Base-by-base conservation (phyloP, 140 eudicot genomes). In the Ambrosia hybrid region DNA sequence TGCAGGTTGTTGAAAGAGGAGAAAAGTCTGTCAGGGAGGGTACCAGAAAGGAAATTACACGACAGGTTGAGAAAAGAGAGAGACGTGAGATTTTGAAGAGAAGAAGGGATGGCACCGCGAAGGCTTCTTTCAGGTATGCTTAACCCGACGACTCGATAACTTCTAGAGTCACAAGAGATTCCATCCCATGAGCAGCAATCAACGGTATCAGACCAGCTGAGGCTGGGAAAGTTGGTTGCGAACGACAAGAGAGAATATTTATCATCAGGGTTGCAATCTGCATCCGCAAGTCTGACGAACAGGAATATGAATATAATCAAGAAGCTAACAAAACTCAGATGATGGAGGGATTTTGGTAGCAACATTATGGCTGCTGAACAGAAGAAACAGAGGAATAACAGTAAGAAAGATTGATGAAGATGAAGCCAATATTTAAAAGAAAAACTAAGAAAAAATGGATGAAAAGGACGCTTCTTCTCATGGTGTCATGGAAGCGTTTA, bases 31-130 rank as follows among this genome's bases (percentile, higher is more conserved):
- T 58, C 13, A 2, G 84, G 79, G 26, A 78, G 78, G 48, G 74
- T 30, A 57, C 81, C 87, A 41, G 79, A 79, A 36, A 83, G 73
- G 43, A 13, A 34, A 34, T 79, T 83, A 13, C 45, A 66, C 11
- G 81, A 79, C 9, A 83, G 73, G 60, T 83, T 78, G 57, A 83
- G 78, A 63, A 59, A 74, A 58, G 67, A n/a, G n/a, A n/a, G n/a
- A n/a, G n/a, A n/a, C n/a, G n/a, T n/a, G n/a, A n/a, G n/a, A n/a
- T n/a, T n/a, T 55, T 34, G 65, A 53, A 83, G 67, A 30, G 52
- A 78, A 4, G 74, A 58, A 62, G 67, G 76, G 57, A 84, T 65
- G 67, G 41, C 15, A 6, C 81, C 88, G 10, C 10, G 12, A 11
- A 80, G 72, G 26, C 78, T 75, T 70, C 77, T 60, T 30, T 2